These are phyloP conservation scores for Diplotaxis tenuifolia DNA, from an alignment of 345 rosid genomes.

Conservation along the genomic window DNA sequence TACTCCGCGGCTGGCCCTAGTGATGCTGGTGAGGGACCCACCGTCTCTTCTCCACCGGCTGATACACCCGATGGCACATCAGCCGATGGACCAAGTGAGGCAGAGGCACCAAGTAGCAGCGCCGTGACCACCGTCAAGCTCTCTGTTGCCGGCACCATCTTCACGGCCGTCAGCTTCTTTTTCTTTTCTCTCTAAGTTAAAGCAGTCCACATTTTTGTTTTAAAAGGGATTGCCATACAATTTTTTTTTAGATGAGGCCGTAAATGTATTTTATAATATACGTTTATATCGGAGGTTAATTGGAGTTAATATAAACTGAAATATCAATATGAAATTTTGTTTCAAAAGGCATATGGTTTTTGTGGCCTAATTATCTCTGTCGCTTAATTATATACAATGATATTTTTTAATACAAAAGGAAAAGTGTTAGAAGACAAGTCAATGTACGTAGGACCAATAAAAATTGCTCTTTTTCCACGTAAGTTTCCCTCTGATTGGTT, in stretches of 20 bases:
- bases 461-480: constrained; percentile 4
- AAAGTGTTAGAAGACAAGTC: not conserved
- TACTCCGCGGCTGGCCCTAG: constrained; percentile 27
- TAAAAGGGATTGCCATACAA: not conserved
- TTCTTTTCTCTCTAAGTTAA: constrained; percentile 5
- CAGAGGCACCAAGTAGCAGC: constrained; percentile 8
- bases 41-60: constrained; percentile 14
- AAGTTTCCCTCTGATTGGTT: constrained; percentile 24
- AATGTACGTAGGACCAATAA: constrained; percentile 4
- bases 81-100: constrained; percentile 5
- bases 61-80: constrained; percentile 25
- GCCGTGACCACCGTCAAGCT: constrained; percentile 9
- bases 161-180: not conserved
- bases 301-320: not conserved
- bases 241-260: not conserved
- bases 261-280: not conserved
- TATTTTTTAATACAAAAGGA: not conserved
- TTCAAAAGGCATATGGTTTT: not conserved
- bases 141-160: not conserved
- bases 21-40: constrained; percentile 8
- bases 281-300: not conserved
- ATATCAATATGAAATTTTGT: not conserved
- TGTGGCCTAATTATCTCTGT: not conserved
- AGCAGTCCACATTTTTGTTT: not conserved
- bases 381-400: not conserved